phyloP scores from a whole-genome alignment of 805 yeast species.

The Teunomyces atbi region DNA sequence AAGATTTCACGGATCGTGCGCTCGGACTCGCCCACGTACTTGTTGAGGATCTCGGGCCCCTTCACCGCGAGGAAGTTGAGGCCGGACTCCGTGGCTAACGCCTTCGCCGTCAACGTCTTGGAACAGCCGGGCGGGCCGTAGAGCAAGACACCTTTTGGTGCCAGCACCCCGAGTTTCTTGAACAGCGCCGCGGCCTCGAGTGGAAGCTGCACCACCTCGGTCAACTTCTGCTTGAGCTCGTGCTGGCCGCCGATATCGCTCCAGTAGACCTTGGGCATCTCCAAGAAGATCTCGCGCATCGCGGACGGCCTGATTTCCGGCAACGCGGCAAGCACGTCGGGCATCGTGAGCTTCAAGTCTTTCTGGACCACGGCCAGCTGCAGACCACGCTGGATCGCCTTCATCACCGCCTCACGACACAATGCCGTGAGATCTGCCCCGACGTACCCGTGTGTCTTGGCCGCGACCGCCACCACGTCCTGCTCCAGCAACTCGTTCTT shows the following conservation, averaged over 20 bases:
- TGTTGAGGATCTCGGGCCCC: conserved; percentile 94
- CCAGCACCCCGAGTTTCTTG: conserved; percentile 69
- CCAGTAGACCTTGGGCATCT: conserved; percentile 94
- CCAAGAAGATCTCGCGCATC: conserved; percentile 92
- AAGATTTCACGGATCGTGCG: conserved; percentile 90
- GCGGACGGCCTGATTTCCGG: conserved; percentile 91
- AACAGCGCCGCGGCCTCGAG: conserved; percentile 79
- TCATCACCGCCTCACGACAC: conserved; percentile 84
- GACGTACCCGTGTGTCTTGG: conserved; percentile 92
- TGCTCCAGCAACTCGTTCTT: conserved; percentile 49
- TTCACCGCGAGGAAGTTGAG: conserved; percentile 91
- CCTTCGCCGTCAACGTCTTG: conserved; percentile 91
- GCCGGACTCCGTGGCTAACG: conserved; percentile 93
- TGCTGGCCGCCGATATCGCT: conserved; percentile 95
- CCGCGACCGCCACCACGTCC: conserved; percentile 62
- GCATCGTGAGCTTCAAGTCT: conserved; percentile 45
- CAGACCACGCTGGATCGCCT: conserved; percentile 66
- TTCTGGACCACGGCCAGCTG: conserved; percentile 20
- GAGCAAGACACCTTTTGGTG: conserved; percentile 89
- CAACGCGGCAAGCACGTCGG: conserved; percentile 70
- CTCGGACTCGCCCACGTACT: conserved; percentile 95
- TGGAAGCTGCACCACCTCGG: conserved; percentile 91
- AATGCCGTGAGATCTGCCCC: conserved; percentile 94
- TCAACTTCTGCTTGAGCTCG: conserved; percentile 71
- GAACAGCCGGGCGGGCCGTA: conserved; percentile 99